Percentiles rank a stretch among this genome's conserved stretches.
phyloP scores from a whole-genome alignment of 306 rosid species.

The Myrica gale region DNA sequence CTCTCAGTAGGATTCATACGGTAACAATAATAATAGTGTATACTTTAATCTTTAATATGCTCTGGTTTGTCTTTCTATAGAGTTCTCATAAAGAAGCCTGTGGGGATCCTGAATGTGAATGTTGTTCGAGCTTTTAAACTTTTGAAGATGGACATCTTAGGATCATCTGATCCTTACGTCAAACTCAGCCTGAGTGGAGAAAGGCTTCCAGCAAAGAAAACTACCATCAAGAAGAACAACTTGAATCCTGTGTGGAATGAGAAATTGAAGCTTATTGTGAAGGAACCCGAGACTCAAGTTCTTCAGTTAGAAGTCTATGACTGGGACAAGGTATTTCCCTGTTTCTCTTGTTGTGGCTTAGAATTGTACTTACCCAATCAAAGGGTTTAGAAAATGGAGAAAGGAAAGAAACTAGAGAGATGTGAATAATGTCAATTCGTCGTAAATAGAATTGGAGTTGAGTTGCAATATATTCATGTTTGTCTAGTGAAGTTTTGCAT shows the following conservation, averaged over 20 bases:
- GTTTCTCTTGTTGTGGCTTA: constrained; percentile 18
- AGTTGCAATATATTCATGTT: neutral
- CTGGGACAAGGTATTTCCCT: constrained; percentile 84
- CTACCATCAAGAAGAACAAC: constrained; percentile 68
- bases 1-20: neutral
- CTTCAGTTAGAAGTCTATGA: constrained; percentile 85
- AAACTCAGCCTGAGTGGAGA: constrained; percentile 74
- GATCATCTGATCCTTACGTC: constrained; percentile 93
- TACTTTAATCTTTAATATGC: neutral
- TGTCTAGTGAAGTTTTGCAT: neutral
- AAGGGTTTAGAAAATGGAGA: constrained; percentile 17
- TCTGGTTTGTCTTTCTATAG: constrained; percentile 30
- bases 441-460: neutral
- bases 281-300: constrained; percentile 78
- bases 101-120: constrained; percentile 87
- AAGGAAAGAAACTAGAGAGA: neutral
- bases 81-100: constrained; percentile 73
- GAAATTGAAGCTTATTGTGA: constrained; percentile 82
- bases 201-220: constrained; percentile 69
- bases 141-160: constrained; percentile 79
- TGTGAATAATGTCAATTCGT: no score
- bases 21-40: no score
- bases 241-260: constrained; percentile 96
- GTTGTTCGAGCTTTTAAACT: constrained; percentile 75
- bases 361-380: no score